phyloP scores from a whole-genome alignment of 208 protist genomes.

The Vickermania spadyakhi region DNA sequence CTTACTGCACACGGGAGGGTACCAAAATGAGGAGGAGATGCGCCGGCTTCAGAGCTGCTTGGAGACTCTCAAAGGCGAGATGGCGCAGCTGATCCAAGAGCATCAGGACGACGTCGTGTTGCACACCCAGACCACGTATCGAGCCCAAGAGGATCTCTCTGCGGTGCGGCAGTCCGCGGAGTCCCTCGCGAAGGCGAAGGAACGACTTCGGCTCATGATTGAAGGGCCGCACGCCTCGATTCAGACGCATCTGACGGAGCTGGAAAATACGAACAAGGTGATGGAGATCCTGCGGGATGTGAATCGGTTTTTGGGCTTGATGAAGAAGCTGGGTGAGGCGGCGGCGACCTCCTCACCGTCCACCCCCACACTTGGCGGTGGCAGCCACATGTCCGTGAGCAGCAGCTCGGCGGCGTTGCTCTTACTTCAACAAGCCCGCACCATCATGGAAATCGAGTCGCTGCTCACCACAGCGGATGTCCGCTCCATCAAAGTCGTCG shows the following conservation, averaged over 20 bases:
- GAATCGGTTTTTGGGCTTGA: constrained; percentile 40
- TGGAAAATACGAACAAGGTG: constrained; percentile 44
- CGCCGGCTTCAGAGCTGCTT: constrained; percentile 41
- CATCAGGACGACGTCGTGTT: constrained; percentile 47
- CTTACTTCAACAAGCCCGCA: constrained; percentile 19
- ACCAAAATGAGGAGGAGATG: constrained; percentile 16
- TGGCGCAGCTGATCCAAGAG: constrained; percentile 39
- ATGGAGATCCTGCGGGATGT: constrained; percentile 41
- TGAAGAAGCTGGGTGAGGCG: constrained; percentile 26
- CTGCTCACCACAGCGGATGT: constrained; percentile 22
- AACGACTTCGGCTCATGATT: constrained; percentile 47
- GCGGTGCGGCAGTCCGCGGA: constrained; percentile 34
- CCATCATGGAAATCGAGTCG: constrained; percentile 53
- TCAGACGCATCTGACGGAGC: constrained; percentile 34
- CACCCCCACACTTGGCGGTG: no score
- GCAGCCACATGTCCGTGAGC: no score
- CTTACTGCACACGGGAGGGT: constrained; percentile 35
- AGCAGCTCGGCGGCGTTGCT: no score
- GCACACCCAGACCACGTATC: constrained; percentile 51
- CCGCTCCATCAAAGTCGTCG: constrained; percentile 47
- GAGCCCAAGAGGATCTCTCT: constrained; percentile 35
- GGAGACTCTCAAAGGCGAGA: constrained; percentile 25
- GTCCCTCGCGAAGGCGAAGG: constrained; percentile 36
- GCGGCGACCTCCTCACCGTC: constrained; percentile 1
- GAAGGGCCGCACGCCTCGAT: constrained; percentile 56